Percentiles rank a stretch among this genome's conserved stretches.
These are phyloP conservation scores for Pythium brassicae DNA, from an alignment of 352 stramenopile genomes.

Conservation along the genomic window DNA sequence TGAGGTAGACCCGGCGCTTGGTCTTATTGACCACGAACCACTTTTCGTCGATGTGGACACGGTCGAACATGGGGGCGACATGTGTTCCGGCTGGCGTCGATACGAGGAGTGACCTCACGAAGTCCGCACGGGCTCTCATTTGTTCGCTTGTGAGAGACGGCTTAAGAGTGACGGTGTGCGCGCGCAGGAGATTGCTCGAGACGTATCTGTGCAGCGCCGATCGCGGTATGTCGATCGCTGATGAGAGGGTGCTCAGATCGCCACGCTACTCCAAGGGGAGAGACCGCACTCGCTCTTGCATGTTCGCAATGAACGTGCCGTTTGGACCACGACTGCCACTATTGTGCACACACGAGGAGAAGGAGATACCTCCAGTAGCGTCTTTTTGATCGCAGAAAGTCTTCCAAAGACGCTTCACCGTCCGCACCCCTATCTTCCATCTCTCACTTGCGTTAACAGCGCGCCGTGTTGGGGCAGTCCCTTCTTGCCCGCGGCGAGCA, in stretches of 20 bases:
- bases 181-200: constrained; percentile 7
- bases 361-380: background rate
- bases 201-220: constrained; percentile 8
- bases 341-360: constrained; percentile 2
- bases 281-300: constrained; percentile 2
- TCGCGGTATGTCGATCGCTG: constrained; percentile 6
- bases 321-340: background rate
- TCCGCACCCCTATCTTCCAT: constrained; percentile 4
- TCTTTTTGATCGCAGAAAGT: constrained; percentile 3
- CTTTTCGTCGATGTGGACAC: constrained; percentile 1
- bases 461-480: constrained; percentile 4
- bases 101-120: background rate
- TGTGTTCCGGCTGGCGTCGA: background rate
- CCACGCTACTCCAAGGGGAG: constrained; percentile 5
- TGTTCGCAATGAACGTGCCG: background rate
- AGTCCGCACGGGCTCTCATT: background rate
- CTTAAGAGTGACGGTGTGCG: constrained; percentile 7
- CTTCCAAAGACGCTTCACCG: constrained; percentile 8
- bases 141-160: background rate
- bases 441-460: constrained; percentile 6
- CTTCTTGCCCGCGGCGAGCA: constrained; percentile 3
- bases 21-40: constrained; percentile 1
- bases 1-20: constrained; percentile 9
- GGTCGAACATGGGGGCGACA: background rate
- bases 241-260: constrained; percentile 6